phyloP scores from a whole-genome alignment of 768 basidiomycete species.

The Termitomyces titanicus region DNA sequence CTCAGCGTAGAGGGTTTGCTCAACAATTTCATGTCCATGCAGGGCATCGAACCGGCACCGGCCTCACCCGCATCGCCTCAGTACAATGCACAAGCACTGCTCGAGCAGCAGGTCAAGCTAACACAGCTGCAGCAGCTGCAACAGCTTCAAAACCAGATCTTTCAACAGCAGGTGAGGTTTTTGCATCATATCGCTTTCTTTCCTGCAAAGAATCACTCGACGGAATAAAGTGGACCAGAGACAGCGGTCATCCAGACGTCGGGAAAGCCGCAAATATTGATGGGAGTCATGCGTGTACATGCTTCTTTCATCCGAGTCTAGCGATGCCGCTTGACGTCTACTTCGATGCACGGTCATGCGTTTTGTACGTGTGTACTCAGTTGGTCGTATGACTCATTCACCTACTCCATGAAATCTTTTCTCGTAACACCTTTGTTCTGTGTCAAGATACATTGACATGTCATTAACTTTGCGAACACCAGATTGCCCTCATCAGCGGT shows the following conservation, averaged over 20 bases:
- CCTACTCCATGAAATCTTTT: neutral
- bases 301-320: neutral
- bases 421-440: neutral
- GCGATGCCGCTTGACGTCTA: neutral
- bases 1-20: conserved; percentile 52
- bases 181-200: conserved; percentile 1
- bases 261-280: neutral
- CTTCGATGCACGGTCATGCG: neutral
- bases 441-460: neutral
- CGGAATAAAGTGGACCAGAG: neutral
- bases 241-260: neutral
- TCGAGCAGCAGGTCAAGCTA: conserved; percentile 78
- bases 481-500: conserved; percentile 71
- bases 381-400: neutral
- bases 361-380: neutral
- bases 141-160: conserved; percentile 81
- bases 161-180: conserved; percentile 77
- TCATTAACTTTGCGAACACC: conserved; percentile 9
- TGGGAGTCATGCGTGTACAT: neutral
- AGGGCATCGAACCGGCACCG: conserved; percentile 33
- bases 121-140: conserved; percentile 66
- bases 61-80: conserved; percentile 19
- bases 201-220: neutral
- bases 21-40: conserved; percentile 49
- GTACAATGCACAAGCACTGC: conserved; percentile 44